Percentiles rank a stretch among this genome's conserved stretches.
phyloP scores from a whole-genome alignment of 331 rosid genomes.

The Malus hybrid region DNA sequence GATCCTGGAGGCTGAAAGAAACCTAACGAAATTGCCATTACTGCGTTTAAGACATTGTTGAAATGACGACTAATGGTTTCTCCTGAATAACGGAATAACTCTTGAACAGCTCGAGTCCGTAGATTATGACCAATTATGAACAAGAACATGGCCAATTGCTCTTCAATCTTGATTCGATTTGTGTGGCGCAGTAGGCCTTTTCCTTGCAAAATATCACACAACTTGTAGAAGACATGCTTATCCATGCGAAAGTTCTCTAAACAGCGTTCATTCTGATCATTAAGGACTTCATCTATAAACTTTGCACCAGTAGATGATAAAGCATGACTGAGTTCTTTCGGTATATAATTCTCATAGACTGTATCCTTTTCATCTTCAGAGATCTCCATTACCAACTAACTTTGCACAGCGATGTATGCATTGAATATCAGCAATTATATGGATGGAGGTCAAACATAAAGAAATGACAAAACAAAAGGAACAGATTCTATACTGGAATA shows the following conservation, averaged over 20 bases:
- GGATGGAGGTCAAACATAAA: not conserved
- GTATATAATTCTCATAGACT: conserved; percentile 12
- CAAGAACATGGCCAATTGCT: conserved; percentile 49
- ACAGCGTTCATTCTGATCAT: conserved; percentile 32
- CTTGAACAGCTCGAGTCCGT: conserved; percentile 45
- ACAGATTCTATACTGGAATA: not conserved
- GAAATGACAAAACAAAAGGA: not conserved
- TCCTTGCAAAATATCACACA: conserved; percentile 45
- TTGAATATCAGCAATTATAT: not conserved
- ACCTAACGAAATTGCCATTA: conserved; percentile 38
- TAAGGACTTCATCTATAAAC: conserved; percentile 40
- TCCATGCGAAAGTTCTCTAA: conserved; percentile 46
- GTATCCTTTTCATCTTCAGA: conserved; percentile 35
- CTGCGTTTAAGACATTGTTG: conserved; percentile 38
- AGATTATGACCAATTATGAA: conserved; percentile 46
- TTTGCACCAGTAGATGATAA: conserved; percentile 22
- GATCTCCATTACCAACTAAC: conserved; percentile 24
- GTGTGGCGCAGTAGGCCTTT: conserved; percentile 41
- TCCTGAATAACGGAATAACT: conserved; percentile 41
- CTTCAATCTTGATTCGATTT: conserved; percentile 45
- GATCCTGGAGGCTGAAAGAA: conserved; percentile 40
- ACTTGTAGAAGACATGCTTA: conserved; percentile 37
- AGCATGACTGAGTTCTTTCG: conserved; percentile 18
- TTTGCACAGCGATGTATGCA: not conserved
- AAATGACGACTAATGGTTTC: conserved; percentile 48